A percentile compares a stretch with the other conserved stretches of the same genome.
phyloP scores from a whole-genome alignment of 345 rosid species.

The Populus nigra region DNA sequence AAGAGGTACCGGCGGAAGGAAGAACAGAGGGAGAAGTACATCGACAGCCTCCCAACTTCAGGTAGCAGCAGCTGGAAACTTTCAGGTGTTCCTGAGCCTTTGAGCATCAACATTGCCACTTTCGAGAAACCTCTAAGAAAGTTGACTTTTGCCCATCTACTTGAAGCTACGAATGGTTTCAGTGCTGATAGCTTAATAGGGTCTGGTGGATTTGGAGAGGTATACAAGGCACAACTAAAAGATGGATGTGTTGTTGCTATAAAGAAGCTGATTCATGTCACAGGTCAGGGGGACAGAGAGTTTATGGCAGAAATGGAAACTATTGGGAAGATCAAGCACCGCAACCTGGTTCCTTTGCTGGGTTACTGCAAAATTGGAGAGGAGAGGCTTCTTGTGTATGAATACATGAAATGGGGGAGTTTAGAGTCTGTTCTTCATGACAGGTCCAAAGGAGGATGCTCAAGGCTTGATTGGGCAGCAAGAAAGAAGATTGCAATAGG shows the following conservation, averaged over 20 bases:
- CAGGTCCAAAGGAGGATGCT: slow-evolving; percentile 44
- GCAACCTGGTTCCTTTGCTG: slow-evolving; percentile 86
- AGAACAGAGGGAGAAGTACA: slow-evolving; percentile 65
- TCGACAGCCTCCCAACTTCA: slow-evolving; percentile 84
- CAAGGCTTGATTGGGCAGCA: slow-evolving; percentile 67
- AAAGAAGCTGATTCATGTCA: slow-evolving; percentile 79
- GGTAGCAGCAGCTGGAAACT: slow-evolving; percentile 91
- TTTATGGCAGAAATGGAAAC: slow-evolving; percentile 99
- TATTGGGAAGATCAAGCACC: slow-evolving; percentile 92
- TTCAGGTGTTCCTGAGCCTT: slow-evolving; percentile 84
- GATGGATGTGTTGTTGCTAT: slow-evolving; percentile 82
- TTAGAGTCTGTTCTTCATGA: slow-evolving; percentile 88
- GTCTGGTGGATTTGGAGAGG: slow-evolving; percentile 96
- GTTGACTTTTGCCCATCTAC: slow-evolving; percentile 83
- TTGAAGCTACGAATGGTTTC: slow-evolving; percentile 94
- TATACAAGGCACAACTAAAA: slow-evolving; percentile 79
- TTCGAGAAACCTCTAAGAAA: slow-evolving; percentile 92
- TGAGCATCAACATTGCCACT: slow-evolving; percentile 95
- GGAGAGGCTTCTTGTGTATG: slow-evolving; percentile 95
- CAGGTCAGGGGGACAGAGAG: slow-evolving; percentile 97
- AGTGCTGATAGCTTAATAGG: slow-evolving; percentile 87
- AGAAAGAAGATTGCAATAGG: slow-evolving; percentile 92
- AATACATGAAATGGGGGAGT: slow-evolving; percentile 98
- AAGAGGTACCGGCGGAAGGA: slow-evolving; percentile 56
- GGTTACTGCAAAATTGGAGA: slow-evolving; percentile 97